Evolutionary conservation across 1,139 yeast genomes (phyloP), one percentile per base, ranked within the genome.

Genomic region (Kurtzmaniella quercitrusa): DNA sequence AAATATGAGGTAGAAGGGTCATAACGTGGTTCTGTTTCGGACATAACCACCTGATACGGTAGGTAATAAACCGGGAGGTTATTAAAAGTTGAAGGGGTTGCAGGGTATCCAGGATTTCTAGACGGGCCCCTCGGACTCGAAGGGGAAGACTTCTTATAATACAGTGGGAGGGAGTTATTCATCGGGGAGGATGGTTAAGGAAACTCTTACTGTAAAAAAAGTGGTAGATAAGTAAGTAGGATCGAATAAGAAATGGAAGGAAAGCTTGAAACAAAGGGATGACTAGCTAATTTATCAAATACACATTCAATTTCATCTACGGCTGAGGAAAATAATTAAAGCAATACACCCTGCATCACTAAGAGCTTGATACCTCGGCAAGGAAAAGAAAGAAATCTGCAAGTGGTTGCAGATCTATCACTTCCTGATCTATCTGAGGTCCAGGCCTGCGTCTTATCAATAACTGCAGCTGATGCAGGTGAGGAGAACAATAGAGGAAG

Each of bases 1-100:
- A 14, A 6, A 14, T 31, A 16, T 12, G 36, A 31, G 14, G 36
- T 12, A 3, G 36, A 16, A 8, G 36, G 36, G 16, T 31, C 36
- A 16, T 31, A 31, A 6, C 36, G 16, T 5, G 36, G 36, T 14
- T 31, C 36, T 3, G 12, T 12, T 14, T 31, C 36, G 7, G 16
- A 14, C 6, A 36, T 27, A 19, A 19, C 15, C 38, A 36, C 12
- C 21, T 5, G 38, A 14, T 36, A 36, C 12, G 38, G 38, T 11
- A 36, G 27, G 15, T 36, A 36, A 14, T 36, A 36, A 19, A 36
- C 27, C 2, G 38, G 38, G 25, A 27, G 31, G n/a, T 36, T n/a
- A 10, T 36, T 36, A 10, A 4, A 14, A 14, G 17, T 31, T 4
- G 16, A 31, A 14, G 36, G 36, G 36, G 36, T 14, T 4, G 33